Conservation (phyloP, 1,139 yeast species). For the Williopsis jadinii region DNA sequence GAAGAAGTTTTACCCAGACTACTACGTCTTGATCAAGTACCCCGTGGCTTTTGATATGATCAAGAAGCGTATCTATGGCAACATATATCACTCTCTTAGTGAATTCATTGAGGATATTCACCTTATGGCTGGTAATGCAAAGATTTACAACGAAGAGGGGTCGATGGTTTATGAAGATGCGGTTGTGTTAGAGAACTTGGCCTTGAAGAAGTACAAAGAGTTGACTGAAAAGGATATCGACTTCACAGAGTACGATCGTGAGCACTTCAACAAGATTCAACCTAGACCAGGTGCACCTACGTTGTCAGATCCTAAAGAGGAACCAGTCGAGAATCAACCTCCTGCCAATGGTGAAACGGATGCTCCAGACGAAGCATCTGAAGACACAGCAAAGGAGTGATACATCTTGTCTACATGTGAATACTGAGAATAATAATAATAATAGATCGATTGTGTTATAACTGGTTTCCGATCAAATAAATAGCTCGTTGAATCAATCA, state of each 20-base stretch:
- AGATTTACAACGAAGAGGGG: slow-evolving; percentile 85
- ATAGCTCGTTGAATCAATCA: background rate
- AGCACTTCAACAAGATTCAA: slow-evolving; percentile 28
- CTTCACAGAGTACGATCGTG: slow-evolving; percentile 43
- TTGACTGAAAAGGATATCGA: slow-evolving; percentile 30
- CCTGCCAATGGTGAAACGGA: background rate
- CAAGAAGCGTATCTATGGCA: slow-evolving; percentile 48
- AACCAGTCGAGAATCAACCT: background rate
- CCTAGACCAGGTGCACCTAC: slow-evolving; percentile 3
- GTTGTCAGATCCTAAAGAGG: background rate
- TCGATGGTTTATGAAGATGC: slow-evolving; percentile 81
- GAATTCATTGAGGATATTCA: slow-evolving; percentile 69
- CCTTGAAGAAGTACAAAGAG: slow-evolving; percentile 26
- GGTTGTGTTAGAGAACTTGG: slow-evolving; percentile 48
- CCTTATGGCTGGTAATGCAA: slow-evolving; percentile 76
- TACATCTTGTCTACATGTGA: no score
- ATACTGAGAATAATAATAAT: background rate
- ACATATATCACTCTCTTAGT: slow-evolving; percentile 44
- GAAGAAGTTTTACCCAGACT: slow-evolving; percentile 74
- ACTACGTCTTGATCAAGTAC: slow-evolving; percentile 66
- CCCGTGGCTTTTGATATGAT: slow-evolving; percentile 79
- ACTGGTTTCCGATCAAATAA: background rate
- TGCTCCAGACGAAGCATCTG: background rate
- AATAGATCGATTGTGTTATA: background rate
- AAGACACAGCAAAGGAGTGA: no score